These are phyloP conservation scores for Fagus sylvatica DNA, from an alignment of 306 rosid genomes.

Conservation along the genomic window DNA sequence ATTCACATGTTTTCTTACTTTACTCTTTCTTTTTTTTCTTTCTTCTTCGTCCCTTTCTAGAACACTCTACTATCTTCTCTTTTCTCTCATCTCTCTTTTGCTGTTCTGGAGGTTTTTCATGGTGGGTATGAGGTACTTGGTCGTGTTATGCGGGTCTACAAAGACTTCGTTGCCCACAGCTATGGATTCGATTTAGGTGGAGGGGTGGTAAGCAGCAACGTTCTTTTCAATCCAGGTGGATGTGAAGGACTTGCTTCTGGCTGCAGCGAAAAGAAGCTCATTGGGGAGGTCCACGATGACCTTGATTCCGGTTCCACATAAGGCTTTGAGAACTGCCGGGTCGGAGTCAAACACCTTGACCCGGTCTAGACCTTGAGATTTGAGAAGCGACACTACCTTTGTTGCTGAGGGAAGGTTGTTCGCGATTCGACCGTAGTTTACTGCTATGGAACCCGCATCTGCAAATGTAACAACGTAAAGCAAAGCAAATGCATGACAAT, in stretches of 20 bases:
- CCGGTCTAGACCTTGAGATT: conserved; percentile 55
- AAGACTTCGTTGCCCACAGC: conserved; percentile 97
- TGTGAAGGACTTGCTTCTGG: conserved; percentile 63
- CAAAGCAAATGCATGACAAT: too few species aligned
- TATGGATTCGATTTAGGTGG: conserved; percentile 85
- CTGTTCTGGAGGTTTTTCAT: conserved; percentile 71
- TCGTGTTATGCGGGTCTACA: conserved; percentile 69
- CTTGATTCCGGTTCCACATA: conserved; percentile 67
- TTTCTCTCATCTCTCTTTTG: too few species aligned
- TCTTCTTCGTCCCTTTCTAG: too few species aligned
- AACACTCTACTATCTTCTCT: too few species aligned
- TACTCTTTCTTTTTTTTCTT: too few species aligned
- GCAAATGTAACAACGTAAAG: conserved; percentile 17
- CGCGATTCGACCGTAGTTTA: conserved; percentile 89
- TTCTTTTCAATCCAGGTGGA: conserved; percentile 71
- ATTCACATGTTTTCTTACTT: too few species aligned
- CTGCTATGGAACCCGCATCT: conserved; percentile 77
- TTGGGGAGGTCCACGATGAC: conserved; percentile 96
- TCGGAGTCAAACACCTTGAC: conserved; percentile 91
- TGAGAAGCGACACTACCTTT: conserved; percentile 66
- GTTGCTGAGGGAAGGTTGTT: conserved; percentile 81
- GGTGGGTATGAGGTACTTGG: conserved; percentile 77
- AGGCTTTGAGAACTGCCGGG: conserved; percentile 73
- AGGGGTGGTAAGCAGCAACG: conserved; percentile 70
- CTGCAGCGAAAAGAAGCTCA: conserved; percentile 68